Evolutionary conservation across 1,139 yeast genomes (phyloP).

Genomic region (Taiozyma sp.): DNA sequence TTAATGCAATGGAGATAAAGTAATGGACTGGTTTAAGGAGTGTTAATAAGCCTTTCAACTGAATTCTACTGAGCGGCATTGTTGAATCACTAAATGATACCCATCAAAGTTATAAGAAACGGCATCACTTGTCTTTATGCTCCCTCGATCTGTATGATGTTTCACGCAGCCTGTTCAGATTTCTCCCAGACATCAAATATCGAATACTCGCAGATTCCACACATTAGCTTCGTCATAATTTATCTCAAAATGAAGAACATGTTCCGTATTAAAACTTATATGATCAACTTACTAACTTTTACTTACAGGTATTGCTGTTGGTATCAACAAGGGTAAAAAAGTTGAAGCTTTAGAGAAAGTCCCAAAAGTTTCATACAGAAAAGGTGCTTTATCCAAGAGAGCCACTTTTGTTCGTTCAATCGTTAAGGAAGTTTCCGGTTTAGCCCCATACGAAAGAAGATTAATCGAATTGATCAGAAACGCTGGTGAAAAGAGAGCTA

Average conservation of each 20-base stretch:
- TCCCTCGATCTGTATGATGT: too few species aligned
- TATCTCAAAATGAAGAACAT: background rate
- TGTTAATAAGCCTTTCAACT: too few species aligned
- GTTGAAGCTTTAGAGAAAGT: slow-evolving; percentile 90
- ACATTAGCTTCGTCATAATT: background rate
- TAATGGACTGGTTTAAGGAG: too few species aligned
- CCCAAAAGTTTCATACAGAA: slow-evolving; percentile 94
- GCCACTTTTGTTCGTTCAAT: slow-evolving; percentile 91
- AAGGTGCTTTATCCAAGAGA: slow-evolving; percentile 96
- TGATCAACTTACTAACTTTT: slow-evolving; percentile 24
- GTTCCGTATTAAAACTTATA: background rate
- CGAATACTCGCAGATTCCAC: background rate
- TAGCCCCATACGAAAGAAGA: slow-evolving; percentile 99
- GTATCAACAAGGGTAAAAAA: slow-evolving; percentile 99
- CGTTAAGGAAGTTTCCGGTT: slow-evolving; percentile 97
- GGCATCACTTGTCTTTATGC: too few species aligned
- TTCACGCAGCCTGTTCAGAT: too few species aligned
- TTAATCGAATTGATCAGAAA: slow-evolving; percentile 98
- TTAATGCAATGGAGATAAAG: too few species aligned
- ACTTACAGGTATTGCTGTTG: slow-evolving; percentile 87
- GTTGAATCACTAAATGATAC: too few species aligned
- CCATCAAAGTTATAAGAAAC: too few species aligned
- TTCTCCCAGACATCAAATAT: too few species aligned
- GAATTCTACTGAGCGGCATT: too few species aligned
- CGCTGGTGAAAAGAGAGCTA: slow-evolving; percentile 99